Evolutionary conservation across 2,329 filamentous ascomycete species (phyloP).

Genomic region (Exophiala mesophila): DNA sequence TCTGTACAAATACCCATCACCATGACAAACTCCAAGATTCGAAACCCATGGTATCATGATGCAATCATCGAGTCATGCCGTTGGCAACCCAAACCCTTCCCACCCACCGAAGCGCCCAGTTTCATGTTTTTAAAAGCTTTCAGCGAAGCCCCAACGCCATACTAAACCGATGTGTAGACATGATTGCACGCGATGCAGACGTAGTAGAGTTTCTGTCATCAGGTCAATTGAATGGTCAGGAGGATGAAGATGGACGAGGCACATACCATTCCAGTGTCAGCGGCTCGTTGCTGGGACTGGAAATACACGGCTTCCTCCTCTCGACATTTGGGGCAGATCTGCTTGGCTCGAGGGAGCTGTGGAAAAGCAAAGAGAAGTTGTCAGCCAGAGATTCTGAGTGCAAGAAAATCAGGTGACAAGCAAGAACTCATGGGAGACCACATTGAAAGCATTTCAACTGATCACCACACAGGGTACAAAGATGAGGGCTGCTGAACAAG

Average conservation of each 20-base stretch:
- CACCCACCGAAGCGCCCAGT: too few relatives aligned
- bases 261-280: slow-evolving; percentile 95
- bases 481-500: slow-evolving; percentile 35
- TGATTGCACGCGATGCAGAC: slow-evolving; percentile 92
- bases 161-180: slow-evolving; percentile 55
- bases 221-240: slow-evolving; percentile 11
- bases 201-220: slow-evolving; percentile 73
- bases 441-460: slow-evolving; percentile 52
- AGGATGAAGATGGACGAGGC: slow-evolving; percentile 1
- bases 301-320: slow-evolving; percentile 95
- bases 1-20: neutral
- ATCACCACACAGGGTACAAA: slow-evolving; percentile 57
- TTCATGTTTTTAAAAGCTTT: too few relatives aligned
- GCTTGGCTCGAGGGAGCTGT: slow-evolving; percentile 86
- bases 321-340: slow-evolving; percentile 76
- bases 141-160: too few relatives aligned
- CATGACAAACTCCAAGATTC: neutral
- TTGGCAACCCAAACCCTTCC: too few relatives aligned
- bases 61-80: neutral
- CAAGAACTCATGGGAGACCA: slow-evolving; percentile 31
- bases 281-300: slow-evolving; percentile 94
- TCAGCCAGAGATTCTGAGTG: slow-evolving; percentile 32
- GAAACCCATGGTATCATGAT: neutral
- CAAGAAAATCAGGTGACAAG: slow-evolving; percentile 22
- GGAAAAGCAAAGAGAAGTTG: slow-evolving; percentile 27